Percentiles rank a stretch among this genome's conserved stretches.
Conservation (phyloP, 768 basidiomycete species). For the Butyriboletus loyo region DNA sequence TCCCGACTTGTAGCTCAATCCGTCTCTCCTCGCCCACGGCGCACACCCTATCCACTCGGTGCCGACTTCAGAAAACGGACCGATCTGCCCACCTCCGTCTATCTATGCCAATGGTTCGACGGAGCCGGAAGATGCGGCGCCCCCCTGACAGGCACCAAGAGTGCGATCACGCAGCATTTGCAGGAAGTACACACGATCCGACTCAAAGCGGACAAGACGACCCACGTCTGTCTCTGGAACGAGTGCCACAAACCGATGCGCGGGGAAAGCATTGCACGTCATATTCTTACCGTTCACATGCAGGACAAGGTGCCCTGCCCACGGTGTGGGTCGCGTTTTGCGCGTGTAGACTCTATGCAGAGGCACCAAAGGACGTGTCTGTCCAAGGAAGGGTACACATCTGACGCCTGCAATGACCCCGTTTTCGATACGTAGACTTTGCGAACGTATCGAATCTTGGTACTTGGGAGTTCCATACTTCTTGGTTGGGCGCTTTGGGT, state of each 20-base stretch:
- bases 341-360: slow-evolving; percentile 25
- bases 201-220: slow-evolving; percentile 7
- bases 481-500: neutral
- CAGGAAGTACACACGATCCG: slow-evolving; percentile 3
- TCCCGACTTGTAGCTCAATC: neutral
- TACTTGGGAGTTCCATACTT: neutral
- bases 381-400: neutral
- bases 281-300: slow-evolving; percentile 24
- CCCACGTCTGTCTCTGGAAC: slow-evolving; percentile 15
- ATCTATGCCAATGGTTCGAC: slow-evolving; percentile 15
- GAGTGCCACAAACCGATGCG: slow-evolving; percentile 18
- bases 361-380: slow-evolving; percentile 20
- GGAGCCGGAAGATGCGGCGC: neutral
- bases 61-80: neutral
- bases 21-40: neutral
- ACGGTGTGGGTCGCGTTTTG: slow-evolving; percentile 18
- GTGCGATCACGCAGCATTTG: slow-evolving; percentile 14
- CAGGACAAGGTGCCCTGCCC: slow-evolving; percentile 18
- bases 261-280: slow-evolving; percentile 26
- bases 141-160: slow-evolving; percentile 1
- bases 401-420: neutral
- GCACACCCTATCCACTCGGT: slow-evolving; percentile 6
- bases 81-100: neutral
- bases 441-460: neutral
- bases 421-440: neutral